Base-by-base conservation (phyloP, 2,329 filamentous ascomycete genomes). In the Mycosphaerella sp. region DNA sequence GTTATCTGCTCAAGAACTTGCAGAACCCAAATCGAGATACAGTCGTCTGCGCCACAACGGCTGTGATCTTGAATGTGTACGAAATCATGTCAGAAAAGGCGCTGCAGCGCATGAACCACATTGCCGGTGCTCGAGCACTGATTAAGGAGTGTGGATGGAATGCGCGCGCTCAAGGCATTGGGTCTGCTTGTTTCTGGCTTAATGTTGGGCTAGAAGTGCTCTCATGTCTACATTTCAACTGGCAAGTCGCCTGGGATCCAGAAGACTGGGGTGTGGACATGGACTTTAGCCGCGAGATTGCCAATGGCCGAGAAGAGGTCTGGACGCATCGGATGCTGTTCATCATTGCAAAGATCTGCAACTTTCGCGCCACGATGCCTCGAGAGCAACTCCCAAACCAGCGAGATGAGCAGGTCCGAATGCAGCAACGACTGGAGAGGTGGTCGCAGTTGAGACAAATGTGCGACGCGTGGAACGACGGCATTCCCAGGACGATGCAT, bases 61-160 rank as follows among this genome's bases (percentile, higher is more conserved):
- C 91, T 2, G 85, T 95, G 12, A 85, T 95, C 6, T 77, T 97
- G 28, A 91, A 95, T 61, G 86, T 95, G 3, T 96, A 94, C 70
- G 89, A 96, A 68, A 85, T 90, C 61, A 95, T 96, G 88, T 89
- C 82, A 43, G 86, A 91, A 64, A 81, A 81, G 59, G 82, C 86
- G 4, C 75, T 84, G 34, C 82, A 89, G 61, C 79, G 86, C n/a
- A 91, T 93, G 84, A 90, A 87, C 60, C 90, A 95, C 64, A 90
- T 91, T 59, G 85, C 86, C 0, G 89, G 89, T 4, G 88, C 89
- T 8, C 79, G 89, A 47, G 88, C 88, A 1, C 74, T 95, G 44
- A 90, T 96, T 62, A 87, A 89, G 55, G 89, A 95, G 65, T 95
- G 89, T 62, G 82, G 84, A 4, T 96, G 91, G 91, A 85, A 88